These are phyloP conservation scores for Trametes polyzona DNA, from an alignment of 1,284 basidiomycete species.

Conservation along the genomic window DNA sequence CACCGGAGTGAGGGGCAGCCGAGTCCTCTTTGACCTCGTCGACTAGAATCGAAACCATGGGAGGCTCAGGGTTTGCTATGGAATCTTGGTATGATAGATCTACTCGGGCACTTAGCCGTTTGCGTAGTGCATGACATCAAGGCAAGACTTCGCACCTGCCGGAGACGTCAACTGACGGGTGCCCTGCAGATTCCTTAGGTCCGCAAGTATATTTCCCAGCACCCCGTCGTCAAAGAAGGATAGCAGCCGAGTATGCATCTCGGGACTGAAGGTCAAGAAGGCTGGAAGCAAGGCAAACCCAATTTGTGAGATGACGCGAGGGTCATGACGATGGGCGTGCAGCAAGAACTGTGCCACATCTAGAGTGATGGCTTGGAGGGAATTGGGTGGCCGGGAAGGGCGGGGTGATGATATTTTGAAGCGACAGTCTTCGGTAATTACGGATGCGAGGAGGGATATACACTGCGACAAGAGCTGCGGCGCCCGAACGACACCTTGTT, in stretches of 20 bases:
- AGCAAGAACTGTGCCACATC: slow-evolving; percentile 67
- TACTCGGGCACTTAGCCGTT: slow-evolving; percentile 14
- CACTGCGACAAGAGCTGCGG: slow-evolving; percentile 61
- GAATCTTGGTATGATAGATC: slow-evolving; percentile 27
- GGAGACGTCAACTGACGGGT: slow-evolving; percentile 19
- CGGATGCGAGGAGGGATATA: slow-evolving; percentile 62
- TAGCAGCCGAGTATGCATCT: slow-evolving; percentile 62
- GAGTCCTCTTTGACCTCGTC: slow-evolving; percentile 51
- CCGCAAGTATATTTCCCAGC: slow-evolving; percentile 52
- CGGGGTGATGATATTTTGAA: slow-evolving; percentile 58
- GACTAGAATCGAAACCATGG: slow-evolving; percentile 63
- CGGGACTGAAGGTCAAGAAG: slow-evolving; percentile 61
- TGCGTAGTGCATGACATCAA: background rate
- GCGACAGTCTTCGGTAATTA: slow-evolving; percentile 71
- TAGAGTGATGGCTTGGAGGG: slow-evolving; percentile 63
- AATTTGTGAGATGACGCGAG: slow-evolving; percentile 57
- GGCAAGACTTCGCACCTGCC: slow-evolving; percentile 23
- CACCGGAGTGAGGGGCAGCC: slow-evolving; percentile 5
- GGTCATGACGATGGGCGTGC: slow-evolving; percentile 53
- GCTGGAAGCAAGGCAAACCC: slow-evolving; percentile 69
- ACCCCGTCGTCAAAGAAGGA: slow-evolving; percentile 65
- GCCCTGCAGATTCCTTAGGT: slow-evolving; percentile 47
- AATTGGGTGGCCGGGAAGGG: slow-evolving; percentile 64
- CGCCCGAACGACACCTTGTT: slow-evolving; percentile 35
- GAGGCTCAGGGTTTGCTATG: slow-evolving; percentile 28